Evolutionary conservation across 2,329 filamentous ascomycete genomes (phyloP).

Genomic region (Xylariaceae sp.): DNA sequence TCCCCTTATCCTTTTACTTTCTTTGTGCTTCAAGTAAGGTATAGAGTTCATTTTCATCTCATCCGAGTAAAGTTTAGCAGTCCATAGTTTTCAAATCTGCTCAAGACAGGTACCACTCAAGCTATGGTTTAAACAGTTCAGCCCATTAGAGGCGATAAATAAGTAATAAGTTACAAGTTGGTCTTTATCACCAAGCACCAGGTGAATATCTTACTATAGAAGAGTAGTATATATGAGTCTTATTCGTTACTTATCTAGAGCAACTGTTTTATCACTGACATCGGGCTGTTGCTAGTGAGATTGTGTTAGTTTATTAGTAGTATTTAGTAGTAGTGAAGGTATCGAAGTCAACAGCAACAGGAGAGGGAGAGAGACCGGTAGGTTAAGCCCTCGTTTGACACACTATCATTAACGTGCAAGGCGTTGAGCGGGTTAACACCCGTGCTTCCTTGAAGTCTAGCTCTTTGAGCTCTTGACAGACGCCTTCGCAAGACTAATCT

Average conservation of each 20-base stretch:
- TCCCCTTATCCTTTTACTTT: background rate
- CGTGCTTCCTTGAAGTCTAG: no score
- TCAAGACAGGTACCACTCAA: background rate
- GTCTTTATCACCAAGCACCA: no score
- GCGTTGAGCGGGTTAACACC: no score
- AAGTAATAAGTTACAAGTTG: background rate
- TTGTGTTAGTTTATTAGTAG: background rate
- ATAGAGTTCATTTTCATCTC: background rate
- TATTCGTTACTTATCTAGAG: background rate
- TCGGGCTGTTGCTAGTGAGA: background rate
- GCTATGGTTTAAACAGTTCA: background rate
- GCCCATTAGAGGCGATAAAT: background rate
- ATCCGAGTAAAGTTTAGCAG: background rate
- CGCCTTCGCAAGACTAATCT: no score
- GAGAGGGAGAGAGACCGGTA: no score
- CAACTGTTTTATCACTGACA: background rate
- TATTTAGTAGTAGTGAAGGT: background rate
- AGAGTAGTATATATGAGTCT: no score
- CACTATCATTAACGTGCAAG: no score
- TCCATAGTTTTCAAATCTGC: background rate
- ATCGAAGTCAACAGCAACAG: background rate
- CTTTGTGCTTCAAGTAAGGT: background rate
- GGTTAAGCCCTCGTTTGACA: no score
- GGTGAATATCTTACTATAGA: background rate
- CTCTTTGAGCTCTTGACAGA: no score